Evolutionary conservation across 768 basidiomycete species (phyloP).

Genomic region (Auricularia auricula-judae): DNA sequence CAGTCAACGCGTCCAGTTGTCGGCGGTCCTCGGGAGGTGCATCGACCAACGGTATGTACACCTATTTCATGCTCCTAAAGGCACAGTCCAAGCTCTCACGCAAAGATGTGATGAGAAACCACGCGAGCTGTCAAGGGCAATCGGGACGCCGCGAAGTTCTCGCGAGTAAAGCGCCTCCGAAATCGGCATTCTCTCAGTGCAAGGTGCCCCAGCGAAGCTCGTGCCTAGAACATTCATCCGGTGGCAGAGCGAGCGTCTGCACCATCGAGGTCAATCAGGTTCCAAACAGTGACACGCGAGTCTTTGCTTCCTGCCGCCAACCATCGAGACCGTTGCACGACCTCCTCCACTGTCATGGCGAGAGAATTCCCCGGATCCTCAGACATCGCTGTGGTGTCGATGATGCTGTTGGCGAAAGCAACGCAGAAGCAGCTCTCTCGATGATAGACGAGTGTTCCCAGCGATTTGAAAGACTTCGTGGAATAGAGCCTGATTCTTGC

Average conservation of each 20-base stretch:
- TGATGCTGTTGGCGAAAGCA: conserved; percentile 41
- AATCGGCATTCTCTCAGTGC: background rate
- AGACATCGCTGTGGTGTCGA: conserved; percentile 3
- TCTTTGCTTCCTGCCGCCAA: conserved; percentile 31
- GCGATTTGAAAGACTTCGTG: conserved; percentile 63
- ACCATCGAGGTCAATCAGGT: background rate
- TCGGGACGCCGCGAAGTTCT: background rate
- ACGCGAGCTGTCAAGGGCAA: background rate
- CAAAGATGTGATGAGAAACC: background rate
- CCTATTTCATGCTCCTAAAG: background rate
- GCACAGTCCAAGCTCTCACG: background rate
- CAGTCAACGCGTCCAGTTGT: background rate
- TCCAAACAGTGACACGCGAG: background rate
- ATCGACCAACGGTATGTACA: background rate
- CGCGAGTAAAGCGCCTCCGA: background rate
- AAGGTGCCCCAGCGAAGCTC: background rate
- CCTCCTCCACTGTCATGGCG: conserved; percentile 6
- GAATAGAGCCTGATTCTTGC: conserved; percentile 73
- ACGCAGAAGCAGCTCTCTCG: conserved; percentile 65
- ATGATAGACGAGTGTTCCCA: conserved; percentile 80
- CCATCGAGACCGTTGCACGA: conserved; percentile 15
- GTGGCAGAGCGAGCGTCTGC: background rate
- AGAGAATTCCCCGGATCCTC: conserved; percentile 12
- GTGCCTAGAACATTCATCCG: background rate
- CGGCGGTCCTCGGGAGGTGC: background rate